These are phyloP conservation scores for Macadamia tetraphylla DNA, from an alignment of 164 flowering plant genomes.

Conservation along the genomic window DNA sequence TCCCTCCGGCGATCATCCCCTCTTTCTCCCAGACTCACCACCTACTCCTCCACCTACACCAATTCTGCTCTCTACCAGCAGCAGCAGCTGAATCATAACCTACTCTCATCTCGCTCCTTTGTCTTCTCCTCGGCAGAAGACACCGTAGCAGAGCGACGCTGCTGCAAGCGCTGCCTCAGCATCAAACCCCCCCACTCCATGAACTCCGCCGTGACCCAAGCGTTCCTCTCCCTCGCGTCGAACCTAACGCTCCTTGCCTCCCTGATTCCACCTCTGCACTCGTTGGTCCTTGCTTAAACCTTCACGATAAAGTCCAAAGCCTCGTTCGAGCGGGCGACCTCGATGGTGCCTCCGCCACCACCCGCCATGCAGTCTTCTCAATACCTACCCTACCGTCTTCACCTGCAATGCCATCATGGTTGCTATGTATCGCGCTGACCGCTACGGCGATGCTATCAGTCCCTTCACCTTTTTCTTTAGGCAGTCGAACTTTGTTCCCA, in stretches of 20 bases:
- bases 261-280: conserved; percentile 76
- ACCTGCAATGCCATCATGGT: conserved; percentile 82
- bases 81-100: neutral
- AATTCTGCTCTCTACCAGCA: conserved; percentile 12
- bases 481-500: conserved; percentile 58
- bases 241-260: conserved; percentile 61
- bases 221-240: conserved; percentile 36
- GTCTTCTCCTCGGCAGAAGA: conserved; percentile 84
- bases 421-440: conserved; percentile 56
- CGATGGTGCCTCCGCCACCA: conserved; percentile 54
- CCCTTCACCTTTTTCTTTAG: conserved; percentile 61
- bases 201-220: conserved; percentile 56
- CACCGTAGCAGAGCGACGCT: conserved; percentile 80
- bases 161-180: conserved; percentile 69
- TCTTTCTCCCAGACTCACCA: conserved; percentile 5
- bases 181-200: conserved; percentile 68
- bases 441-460: conserved; percentile 54
- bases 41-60: conserved; percentile 13
- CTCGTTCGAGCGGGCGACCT: conserved; percentile 67
- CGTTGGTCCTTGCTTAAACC: conserved; percentile 65
- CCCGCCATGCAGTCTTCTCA: conserved; percentile 63
- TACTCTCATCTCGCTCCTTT: conserved; percentile 24
- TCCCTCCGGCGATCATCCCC: conserved; percentile 3
- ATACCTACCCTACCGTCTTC: conserved; percentile 71
- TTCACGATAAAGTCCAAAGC: conserved; percentile 78